phyloP scores from a whole-genome alignment of 805 yeast genomes.

The Saccharomycopsis oosterbeekiorum region DNA sequence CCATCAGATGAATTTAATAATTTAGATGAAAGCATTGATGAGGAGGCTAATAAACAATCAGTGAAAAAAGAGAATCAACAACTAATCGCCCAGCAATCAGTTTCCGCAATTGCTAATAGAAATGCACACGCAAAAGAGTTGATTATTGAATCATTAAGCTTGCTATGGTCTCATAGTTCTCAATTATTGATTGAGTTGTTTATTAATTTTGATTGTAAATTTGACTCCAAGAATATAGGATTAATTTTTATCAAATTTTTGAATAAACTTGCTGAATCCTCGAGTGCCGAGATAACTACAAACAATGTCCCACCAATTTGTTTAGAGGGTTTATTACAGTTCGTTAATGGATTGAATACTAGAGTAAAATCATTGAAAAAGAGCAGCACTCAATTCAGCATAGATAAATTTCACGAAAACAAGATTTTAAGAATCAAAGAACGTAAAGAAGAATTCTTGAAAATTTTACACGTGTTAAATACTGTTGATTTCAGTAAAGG shows the following conservation, averaged over 20 bases:
- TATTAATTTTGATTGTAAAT: conserved; percentile 72
- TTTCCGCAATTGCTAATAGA: conserved; percentile 18
- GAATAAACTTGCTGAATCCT: conserved; percentile 75
- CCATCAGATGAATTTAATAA: conserved; percentile 27
- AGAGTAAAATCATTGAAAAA: conserved; percentile 15
- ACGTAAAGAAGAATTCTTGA: conserved; percentile 64
- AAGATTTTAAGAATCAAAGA: conserved; percentile 25
- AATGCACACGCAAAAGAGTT: conserved; percentile 56
- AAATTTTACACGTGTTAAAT: conserved; percentile 69
- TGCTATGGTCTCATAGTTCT: conserved; percentile 74
- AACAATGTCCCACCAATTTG: conserved; percentile 90
- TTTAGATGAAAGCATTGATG: conserved; percentile 17
- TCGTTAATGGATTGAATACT: conserved; percentile 48
- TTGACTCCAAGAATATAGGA: conserved; percentile 73
- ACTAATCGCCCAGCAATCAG: not conserved
- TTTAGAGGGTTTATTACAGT: conserved; percentile 72
- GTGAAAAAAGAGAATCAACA: conserved; percentile 2
- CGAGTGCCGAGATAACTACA: conserved; percentile 68
- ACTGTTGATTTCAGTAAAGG: conserved; percentile 29
- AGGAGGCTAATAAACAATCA: conserved; percentile 14
- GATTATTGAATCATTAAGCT: conserved; percentile 73
- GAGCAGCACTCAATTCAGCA: conserved; percentile 11
- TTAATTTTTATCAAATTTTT: conserved; percentile 57
- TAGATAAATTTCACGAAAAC: conserved; percentile 4
- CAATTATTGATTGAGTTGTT: conserved; percentile 66